Conservation (phyloP, 345 rosid genomes). For the Eucalyptus sideroxylon region DNA sequence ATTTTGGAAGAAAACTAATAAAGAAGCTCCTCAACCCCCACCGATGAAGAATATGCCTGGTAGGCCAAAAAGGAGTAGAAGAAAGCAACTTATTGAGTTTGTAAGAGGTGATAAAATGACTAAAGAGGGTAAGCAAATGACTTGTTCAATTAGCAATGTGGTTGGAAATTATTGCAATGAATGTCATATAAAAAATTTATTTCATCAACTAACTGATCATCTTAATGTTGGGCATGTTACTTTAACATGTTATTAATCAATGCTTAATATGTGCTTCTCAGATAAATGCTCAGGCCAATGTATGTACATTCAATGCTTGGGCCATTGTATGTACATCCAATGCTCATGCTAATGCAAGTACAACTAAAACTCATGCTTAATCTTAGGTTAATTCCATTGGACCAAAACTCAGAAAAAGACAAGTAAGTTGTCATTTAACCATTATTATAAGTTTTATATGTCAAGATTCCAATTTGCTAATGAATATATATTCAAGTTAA, state of each 20-base stretch:
- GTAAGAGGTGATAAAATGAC: too few species aligned
- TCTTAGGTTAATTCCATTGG: background rate
- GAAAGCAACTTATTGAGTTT: too few species aligned
- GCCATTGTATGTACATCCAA: background rate
- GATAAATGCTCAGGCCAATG: background rate
- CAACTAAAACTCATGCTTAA: background rate
- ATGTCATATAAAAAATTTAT: background rate
- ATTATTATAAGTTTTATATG: background rate
- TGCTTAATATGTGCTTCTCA: background rate
- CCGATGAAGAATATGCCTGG: too few species aligned
- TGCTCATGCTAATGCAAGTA: too few species aligned
- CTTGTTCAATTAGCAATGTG: too few species aligned
- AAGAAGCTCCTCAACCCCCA: background rate
- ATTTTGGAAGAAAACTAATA: background rate
- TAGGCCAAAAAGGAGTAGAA: too few species aligned
- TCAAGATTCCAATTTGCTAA: background rate
- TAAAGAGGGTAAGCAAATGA: too few species aligned
- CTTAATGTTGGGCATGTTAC: rapidly evolving
- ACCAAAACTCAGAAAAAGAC: background rate
- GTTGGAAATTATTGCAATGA: too few species aligned
- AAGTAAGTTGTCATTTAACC: background rate
- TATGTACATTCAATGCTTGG: background rate
- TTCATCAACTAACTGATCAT: background rate
- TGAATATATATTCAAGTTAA: background rate
- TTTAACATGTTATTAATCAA: background rate